A percentile compares a stretch with the other conserved stretches of the same genome.
These are phyloP conservation scores for Backusella sp. DNA, from an alignment of 192 early-diverging fungal genomes.

Conservation along the genomic window DNA sequence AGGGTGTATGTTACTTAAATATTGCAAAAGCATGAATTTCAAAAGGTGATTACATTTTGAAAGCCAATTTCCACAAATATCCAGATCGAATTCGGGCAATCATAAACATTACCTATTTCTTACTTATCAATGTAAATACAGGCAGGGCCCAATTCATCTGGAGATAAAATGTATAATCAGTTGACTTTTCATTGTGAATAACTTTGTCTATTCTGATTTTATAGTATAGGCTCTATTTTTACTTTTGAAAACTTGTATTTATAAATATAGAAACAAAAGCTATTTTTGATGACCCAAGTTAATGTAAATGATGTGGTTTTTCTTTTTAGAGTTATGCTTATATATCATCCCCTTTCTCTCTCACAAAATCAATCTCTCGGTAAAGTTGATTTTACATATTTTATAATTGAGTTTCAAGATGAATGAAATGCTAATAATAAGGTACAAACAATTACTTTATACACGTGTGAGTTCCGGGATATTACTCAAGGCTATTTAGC, in stretches of 20 bases:
- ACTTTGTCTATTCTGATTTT: background rate
- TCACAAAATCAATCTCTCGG: background rate
- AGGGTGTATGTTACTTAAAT: background rate
- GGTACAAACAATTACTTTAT: background rate
- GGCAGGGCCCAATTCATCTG: background rate
- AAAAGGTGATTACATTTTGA: background rate
- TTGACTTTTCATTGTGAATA: background rate
- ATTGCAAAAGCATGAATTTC: background rate
- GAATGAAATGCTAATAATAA: background rate
- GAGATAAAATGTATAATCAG: background rate
- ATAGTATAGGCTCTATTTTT: background rate
- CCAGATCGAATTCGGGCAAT: background rate
- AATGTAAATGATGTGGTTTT: background rate
- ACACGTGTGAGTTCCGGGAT: background rate
- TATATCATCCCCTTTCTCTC: background rate
- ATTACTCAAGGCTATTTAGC: background rate
- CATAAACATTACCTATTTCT: background rate
- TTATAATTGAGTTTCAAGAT: background rate
- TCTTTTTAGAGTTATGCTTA: background rate
- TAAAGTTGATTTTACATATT: background rate
- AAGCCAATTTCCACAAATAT: background rate
- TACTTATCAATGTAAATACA: background rate
- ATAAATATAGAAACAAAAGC: background rate
- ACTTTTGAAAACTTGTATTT: background rate
- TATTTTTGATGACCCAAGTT: background rate